Evolutionary conservation across 2,329 filamentous ascomycete species (phyloP).

Genomic region (Beauveria varroae): DNA sequence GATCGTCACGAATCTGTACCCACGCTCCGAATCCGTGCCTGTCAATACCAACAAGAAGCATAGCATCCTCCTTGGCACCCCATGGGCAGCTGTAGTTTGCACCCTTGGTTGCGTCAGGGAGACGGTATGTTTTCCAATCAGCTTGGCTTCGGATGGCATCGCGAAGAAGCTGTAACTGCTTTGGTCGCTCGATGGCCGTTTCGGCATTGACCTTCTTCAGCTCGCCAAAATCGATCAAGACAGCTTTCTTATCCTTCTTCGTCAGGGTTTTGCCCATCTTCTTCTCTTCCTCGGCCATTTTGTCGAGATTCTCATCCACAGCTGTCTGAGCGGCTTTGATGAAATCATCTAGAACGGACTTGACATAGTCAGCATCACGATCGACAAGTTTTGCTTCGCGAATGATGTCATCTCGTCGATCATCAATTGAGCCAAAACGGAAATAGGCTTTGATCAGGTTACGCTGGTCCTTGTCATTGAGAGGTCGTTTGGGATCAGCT

Average conservation of each 20-base stretch:
- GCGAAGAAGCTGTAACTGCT: slow-evolving; percentile 78
- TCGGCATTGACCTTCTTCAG: slow-evolving; percentile 95
- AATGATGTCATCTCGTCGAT: slow-evolving; percentile 80
- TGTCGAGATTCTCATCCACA: slow-evolving; percentile 60
- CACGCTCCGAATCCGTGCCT: slow-evolving; percentile 93
- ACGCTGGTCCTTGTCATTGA: slow-evolving; percentile 87
- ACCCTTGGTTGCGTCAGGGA: slow-evolving; percentile 85
- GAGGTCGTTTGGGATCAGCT: slow-evolving; percentile 77
- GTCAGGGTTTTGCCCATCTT: slow-evolving; percentile 73
- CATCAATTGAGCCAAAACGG: slow-evolving; percentile 82
- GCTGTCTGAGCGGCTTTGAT: slow-evolving; percentile 50
- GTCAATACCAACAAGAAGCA: slow-evolving; percentile 91
- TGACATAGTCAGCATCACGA: slow-evolving; percentile 75
- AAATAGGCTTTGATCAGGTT: slow-evolving; percentile 88
- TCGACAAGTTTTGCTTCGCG: slow-evolving; percentile 77
- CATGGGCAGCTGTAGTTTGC: slow-evolving; percentile 88
- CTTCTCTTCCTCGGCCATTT: slow-evolving; percentile 74
- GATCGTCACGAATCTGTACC: slow-evolving; percentile 87
- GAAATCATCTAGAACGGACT: slow-evolving; percentile 68
- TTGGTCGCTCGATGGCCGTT: slow-evolving; percentile 84
- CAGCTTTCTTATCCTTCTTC: slow-evolving; percentile 96
- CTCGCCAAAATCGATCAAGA: slow-evolving; percentile 88
- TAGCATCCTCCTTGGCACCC: slow-evolving; percentile 90
- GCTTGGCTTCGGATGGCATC: slow-evolving; percentile 58
- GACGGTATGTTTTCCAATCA: slow-evolving; percentile 73